Evolutionary conservation across 2,329 filamentous ascomycete species (phyloP), one percentile per base, ranked within the genome.

Genomic region (Microdochium nivale): DNA sequence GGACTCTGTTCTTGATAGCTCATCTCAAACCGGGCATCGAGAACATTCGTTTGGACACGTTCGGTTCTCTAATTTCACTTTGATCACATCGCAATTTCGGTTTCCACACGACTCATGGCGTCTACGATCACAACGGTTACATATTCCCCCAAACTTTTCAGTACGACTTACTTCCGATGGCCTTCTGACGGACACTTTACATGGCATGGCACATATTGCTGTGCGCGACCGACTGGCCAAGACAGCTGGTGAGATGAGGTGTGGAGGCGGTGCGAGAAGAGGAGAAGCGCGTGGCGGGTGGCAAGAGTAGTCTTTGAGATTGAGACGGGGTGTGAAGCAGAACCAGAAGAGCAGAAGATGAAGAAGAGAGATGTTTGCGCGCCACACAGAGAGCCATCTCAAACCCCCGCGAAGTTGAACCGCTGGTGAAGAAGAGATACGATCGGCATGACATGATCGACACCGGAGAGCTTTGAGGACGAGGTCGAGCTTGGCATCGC

Each of bases 271-370:
- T 23, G 40, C 40, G 40, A 44, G 40, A 23, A 44, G 40, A 21
- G 40, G 40, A 44, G 40, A 44, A 24, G 35, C 35, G 40, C 40
- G 40, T 21, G 9, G 40, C 13, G 40, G 40, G 40, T 44, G 40
- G 40, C 40, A 44, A 44, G 40, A 44, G n/a, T 44, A 44, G 40
- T 44, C 40, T 24, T 44, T 44, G 40, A 44, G 40, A 44, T 44
- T 44, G 21, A 24, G 21, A 44, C 21, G 23, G 40, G n/a, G 23
- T 23, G 40, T 44, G 40, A 44, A 44, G 40, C 40, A 44, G 40
- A 44, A 44, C 40, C 40, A 44, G 40, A 44, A 44, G 40, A 44
- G 40, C 40, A 44, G 40, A 44, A 40, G 35, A 40, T 16, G 35
- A 40, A 16, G 35, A 40, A 40, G 35, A 40, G 19, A 19, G 40